Evolutionary conservation across 768 basidiomycete genomes (phyloP).

Genomic region (Cantharellus anzutake): DNA sequence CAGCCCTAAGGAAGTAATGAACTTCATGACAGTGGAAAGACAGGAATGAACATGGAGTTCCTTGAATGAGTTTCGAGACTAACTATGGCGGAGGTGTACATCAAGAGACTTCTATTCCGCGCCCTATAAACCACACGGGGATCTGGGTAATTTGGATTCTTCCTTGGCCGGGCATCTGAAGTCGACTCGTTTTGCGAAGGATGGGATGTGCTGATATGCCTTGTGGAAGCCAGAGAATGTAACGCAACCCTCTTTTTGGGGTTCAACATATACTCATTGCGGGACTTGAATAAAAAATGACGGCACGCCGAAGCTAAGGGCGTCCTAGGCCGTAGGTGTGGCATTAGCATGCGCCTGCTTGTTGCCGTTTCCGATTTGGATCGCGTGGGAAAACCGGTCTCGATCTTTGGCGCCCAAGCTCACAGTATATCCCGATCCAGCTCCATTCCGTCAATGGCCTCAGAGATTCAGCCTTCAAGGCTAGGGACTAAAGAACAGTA

Average conservation of each 20-base stretch:
- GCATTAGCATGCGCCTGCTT: no score
- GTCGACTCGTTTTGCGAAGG: background rate
- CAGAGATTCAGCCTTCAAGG: slow-evolving; percentile 38
- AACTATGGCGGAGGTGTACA: slow-evolving; percentile 75
- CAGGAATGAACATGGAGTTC: slow-evolving; percentile 1
- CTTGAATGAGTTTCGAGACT: slow-evolving; percentile 14
- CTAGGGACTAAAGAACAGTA: slow-evolving; percentile 70
- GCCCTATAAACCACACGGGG: slow-evolving; percentile 2
- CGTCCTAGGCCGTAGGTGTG: no score
- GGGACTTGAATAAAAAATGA: no score
- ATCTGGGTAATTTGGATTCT: background rate
- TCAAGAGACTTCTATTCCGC: slow-evolving; percentile 52
- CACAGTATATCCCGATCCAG: background rate
- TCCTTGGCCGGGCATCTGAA: background rate
- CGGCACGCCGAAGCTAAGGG: no score
- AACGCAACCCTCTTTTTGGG: no score
- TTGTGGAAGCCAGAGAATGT: no score
- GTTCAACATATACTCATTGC: no score
- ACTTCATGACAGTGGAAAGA: slow-evolving; percentile 24
- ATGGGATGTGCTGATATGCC: background rate
- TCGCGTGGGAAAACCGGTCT: no score
- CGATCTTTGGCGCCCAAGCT: background rate
- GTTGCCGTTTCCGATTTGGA: no score
- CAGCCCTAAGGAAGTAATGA: slow-evolving; percentile 57
- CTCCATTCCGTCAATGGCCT: background rate